Evolutionary conservation across 1,284 basidiomycete species (phyloP).

Genomic region (Papiliotrema flavescens): DNA sequence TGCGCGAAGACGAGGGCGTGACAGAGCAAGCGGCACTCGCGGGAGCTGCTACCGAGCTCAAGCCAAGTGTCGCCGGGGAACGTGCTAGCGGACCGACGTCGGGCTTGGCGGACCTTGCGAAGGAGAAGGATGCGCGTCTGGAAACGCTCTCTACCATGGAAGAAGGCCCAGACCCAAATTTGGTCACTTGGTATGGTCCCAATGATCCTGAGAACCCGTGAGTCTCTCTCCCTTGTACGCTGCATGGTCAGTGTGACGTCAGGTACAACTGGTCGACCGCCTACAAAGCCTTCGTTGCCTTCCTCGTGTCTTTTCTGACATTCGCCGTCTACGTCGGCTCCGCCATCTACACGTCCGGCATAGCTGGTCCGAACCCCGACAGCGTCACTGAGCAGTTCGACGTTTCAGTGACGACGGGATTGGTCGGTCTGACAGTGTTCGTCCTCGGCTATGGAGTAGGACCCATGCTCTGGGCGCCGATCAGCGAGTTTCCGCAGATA

Average conservation of each 20-base stretch:
- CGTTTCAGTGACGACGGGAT: constrained; percentile 9
- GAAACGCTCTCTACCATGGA: not conserved
- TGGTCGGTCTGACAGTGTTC: constrained; percentile 19
- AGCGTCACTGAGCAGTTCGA: constrained; percentile 21
- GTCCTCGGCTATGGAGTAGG: constrained; percentile 30
- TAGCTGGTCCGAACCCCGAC: constrained; percentile 23
- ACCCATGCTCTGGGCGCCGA: constrained; percentile 25
- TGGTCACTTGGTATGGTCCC: constrained; percentile 4
- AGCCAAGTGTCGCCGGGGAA: too few relatives aligned
- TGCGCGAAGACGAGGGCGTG: too few relatives aligned
- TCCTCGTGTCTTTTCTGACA: constrained; percentile 26
- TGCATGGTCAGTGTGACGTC: not conserved
- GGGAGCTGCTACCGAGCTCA: too few relatives aligned
- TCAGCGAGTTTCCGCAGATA: constrained; percentile 25
- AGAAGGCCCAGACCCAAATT: not conserved
- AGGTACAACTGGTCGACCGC: constrained; percentile 9
- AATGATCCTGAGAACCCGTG: constrained; percentile 8
- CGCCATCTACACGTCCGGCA: constrained; percentile 57
- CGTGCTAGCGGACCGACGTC: not conserved
- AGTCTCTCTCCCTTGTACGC: not conserved
- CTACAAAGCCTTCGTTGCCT: constrained; percentile 21
- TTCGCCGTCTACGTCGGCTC: constrained; percentile 60
- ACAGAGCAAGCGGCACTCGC: too few relatives aligned
- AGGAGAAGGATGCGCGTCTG: not conserved
- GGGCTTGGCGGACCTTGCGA: not conserved